Evolutionary conservation across 441 rosid genomes (phyloP), one percentile per base, ranked within the genome.

Genomic region (Adansonia madagascariensis): DNA sequence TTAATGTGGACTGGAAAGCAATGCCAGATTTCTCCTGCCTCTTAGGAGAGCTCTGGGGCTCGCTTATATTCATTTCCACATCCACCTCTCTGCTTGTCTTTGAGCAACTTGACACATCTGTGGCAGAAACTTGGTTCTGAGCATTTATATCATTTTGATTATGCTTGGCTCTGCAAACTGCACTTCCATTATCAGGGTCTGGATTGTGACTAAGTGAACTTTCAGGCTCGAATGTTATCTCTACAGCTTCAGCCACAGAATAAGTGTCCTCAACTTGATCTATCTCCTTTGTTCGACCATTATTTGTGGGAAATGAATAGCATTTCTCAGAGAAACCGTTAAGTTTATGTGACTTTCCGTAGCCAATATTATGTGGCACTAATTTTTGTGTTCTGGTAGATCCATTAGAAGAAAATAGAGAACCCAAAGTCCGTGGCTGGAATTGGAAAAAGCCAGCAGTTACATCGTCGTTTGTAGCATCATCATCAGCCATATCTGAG

Each of bases 401-500:
- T 72, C 95, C 94, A 56, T 85, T 91, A 43, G 89, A 81, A 71
- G 94, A 87, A 80, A 92, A 92, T 43, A 91, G 81, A 65, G 98
- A 86, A 27, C 98, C 96, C 56, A 91, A 83, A 71, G 89, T 79
- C 18, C 71, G 85, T 7, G 97, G 97, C 72, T 87, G 90, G 85
- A 95, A 94, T 84, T 85, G 89, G 85, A 96, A 94, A 83, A 87
- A 89, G 59, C 97, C 94, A 57, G 85, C 86, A 0, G 92, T 89
- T 76, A 83, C 85, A 80, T n/a, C 60, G 20, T 96, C 97, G 47
- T 82, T 78, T 66, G 76, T 80, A 31, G 86, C 71, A 69, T 88
- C 93, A 65, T 86, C 89, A 82, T 89, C 91, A 35, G 80, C 76
- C 90, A 89, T 89, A 60, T 89, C 96, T 1, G 91, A 85, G 72